A percentile compares a stretch with the other conserved stretches of the same genome.
Conservation (phyloP, 208 protist genomes). For the Strigomonas oncopelti region DNA sequence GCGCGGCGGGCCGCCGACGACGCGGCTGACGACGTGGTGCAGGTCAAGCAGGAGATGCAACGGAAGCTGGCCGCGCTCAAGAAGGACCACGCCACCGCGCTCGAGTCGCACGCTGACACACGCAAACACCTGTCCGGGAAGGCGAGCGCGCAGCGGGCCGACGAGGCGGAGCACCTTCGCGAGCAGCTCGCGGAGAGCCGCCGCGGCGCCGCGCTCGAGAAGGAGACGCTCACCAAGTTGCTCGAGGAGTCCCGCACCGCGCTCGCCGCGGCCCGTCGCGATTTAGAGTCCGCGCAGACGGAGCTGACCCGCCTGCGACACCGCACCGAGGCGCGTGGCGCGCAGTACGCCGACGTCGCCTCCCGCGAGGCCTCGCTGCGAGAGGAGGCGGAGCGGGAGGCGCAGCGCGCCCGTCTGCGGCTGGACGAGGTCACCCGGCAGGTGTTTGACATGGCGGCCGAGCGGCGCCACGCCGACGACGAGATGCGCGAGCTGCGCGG, state of each 20-base stretch:
- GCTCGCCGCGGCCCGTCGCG: background rate
- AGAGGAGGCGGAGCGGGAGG: constrained; percentile 24
- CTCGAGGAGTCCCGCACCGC: background rate
- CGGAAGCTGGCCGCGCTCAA: constrained; percentile 16
- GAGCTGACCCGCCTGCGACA: constrained; percentile 6
- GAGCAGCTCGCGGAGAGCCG: background rate
- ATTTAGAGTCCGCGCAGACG: constrained; percentile 3
- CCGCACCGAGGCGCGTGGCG: constrained; percentile 9
- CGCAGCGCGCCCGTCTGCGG: constrained; percentile 22
- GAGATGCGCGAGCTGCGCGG: constrained; percentile 62
- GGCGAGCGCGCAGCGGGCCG: background rate
- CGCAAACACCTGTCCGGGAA: background rate
- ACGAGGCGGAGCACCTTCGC: background rate
- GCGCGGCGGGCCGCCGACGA: constrained; percentile 11
- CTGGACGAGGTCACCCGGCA: constrained; percentile 35
- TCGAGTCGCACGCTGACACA: background rate
- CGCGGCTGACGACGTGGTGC: constrained; percentile 4
- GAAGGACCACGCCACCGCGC: background rate
- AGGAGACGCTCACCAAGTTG: background rate
- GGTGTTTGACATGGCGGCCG: constrained; percentile 37
- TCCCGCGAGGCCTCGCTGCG: constrained; percentile 12
- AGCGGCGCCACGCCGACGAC: constrained; percentile 45
- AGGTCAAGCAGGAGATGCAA: constrained; percentile 17
- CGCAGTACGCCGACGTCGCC: constrained; percentile 11
- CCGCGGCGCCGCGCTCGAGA: background rate